A percentile compares a stretch with the other conserved stretches of the same genome.
phyloP scores from a whole-genome alignment of 768 basidiomycete species.

The Suillus fuscotomentosus region DNA sequence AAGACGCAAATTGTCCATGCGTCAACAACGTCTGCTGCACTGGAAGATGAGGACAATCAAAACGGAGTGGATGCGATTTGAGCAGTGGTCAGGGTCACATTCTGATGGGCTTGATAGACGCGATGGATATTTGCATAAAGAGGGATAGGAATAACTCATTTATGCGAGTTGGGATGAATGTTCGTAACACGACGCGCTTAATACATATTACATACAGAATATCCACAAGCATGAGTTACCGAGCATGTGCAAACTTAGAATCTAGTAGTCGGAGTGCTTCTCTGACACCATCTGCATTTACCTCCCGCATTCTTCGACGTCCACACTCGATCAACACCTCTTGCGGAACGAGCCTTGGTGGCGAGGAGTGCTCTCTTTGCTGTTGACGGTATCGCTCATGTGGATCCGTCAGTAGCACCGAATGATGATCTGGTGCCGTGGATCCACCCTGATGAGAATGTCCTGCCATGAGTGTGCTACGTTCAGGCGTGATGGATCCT shows the following conservation, averaged over 20 bases:
- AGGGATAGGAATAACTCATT: slow-evolving; percentile 1
- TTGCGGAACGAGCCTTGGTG: slow-evolving; percentile 57
- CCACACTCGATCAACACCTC: slow-evolving; percentile 64
- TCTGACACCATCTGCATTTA: slow-evolving; percentile 68
- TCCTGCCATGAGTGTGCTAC: slow-evolving; percentile 11
- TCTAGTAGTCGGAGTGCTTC: slow-evolving; percentile 78
- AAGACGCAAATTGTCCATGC: slow-evolving; percentile 25
- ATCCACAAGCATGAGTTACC: slow-evolving; percentile 16
- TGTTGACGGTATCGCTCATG: slow-evolving; percentile 51
- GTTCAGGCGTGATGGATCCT: slow-evolving; percentile 49
- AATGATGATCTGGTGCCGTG: slow-evolving; percentile 25
- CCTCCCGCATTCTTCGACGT: slow-evolving; percentile 59
- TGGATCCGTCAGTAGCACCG: slow-evolving; percentile 52
- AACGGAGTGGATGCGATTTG: slow-evolving; percentile 21
- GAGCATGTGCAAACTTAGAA: slow-evolving; percentile 48
- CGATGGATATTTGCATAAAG: not conserved
- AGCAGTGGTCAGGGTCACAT: slow-evolving; percentile 5
- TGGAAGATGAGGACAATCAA: slow-evolving; percentile 33
- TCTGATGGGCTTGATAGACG: not conserved
- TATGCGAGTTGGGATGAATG: not conserved
- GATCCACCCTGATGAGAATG: slow-evolving; percentile 13
- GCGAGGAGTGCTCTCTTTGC: slow-evolving; percentile 39
- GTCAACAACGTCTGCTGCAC: slow-evolving; percentile 36
- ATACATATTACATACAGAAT: slow-evolving; percentile 8
- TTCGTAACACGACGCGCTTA: not conserved